Conservation (phyloP, 1,284 basidiomycete species). For the Tremellales sp. region DNA sequence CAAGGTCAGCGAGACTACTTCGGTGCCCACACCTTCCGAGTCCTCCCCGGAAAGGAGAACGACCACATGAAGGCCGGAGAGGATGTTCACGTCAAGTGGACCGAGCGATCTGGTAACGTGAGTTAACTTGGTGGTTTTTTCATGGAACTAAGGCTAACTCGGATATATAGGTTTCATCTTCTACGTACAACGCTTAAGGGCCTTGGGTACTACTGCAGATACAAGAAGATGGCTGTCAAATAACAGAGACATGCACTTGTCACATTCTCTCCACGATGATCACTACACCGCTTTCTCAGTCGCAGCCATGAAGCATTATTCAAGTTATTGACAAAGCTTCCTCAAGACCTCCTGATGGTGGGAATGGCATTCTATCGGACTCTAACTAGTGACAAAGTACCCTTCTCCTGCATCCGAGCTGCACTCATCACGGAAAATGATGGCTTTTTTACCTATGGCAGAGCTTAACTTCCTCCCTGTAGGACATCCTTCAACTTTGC, state of each 20-base stretch:
- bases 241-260: background rate
- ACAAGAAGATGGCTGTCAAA: too few species aligned
- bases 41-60: constrained; percentile 84
- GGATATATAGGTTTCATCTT: constrained; percentile 70
- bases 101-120: constrained; percentile 47
- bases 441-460: too few species aligned
- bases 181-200: constrained; percentile 84
- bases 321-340: too few species aligned
- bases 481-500: too few species aligned
- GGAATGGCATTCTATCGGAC: too few species aligned
- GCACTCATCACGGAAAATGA: too few species aligned
- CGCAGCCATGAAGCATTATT: too few species aligned
- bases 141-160: constrained; percentile 31
- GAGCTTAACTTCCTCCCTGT: too few species aligned
- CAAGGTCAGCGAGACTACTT: constrained; percentile 75
- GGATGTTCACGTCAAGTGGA: constrained; percentile 70
- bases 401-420: too few species aligned
- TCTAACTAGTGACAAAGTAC: too few species aligned
- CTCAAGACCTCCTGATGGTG: too few species aligned
- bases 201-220: constrained; percentile 1
- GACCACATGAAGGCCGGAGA: constrained; percentile 70
- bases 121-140: background rate
- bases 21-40: constrained; percentile 82
- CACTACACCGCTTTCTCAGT: background rate
- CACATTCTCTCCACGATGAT: background rate